Percentiles rank a stretch among this genome's conserved stretches.
Conservation (phyloP, 2,329 filamentous ascomycete species). For the Nothophaeocryptopus gaeumannii region DNA sequence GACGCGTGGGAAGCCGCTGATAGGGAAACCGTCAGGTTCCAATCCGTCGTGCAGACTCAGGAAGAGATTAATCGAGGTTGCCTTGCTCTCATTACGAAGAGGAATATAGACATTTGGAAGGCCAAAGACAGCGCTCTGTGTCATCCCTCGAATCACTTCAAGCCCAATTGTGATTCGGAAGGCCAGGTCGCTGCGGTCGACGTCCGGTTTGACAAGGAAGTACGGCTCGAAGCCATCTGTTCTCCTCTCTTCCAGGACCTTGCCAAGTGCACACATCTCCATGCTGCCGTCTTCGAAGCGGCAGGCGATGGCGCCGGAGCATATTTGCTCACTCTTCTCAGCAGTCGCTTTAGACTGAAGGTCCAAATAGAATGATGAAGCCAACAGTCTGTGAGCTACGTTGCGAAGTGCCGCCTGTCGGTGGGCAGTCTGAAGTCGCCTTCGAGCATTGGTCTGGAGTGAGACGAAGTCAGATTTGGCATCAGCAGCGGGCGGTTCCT, state of each 20-base stretch:
- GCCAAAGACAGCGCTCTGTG: constrained; percentile 30
- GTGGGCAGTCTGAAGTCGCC: constrained; percentile 29
- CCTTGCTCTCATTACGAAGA: constrained; percentile 31
- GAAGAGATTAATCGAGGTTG: constrained; percentile 35
- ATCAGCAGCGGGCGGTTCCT: constrained; percentile 35
- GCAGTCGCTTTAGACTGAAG: constrained; percentile 32
- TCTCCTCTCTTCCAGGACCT: constrained; percentile 27
- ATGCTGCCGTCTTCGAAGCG: constrained; percentile 35
- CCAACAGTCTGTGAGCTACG: constrained; percentile 36
- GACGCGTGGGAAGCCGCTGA: constrained; percentile 37
- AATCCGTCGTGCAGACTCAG: constrained; percentile 32
- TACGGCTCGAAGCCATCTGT: constrained; percentile 35
- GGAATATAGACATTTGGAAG: constrained; percentile 33
- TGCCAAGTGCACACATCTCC: constrained; percentile 34
- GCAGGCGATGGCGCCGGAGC: constrained; percentile 33
- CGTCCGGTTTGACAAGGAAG: constrained; percentile 32
- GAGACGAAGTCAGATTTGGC: constrained; percentile 35
- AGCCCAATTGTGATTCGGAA: constrained; percentile 28
- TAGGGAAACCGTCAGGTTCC: constrained; percentile 35
- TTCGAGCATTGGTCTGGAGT: constrained; percentile 34
- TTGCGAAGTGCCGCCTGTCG: constrained; percentile 31
- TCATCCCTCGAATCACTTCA: constrained; percentile 32
- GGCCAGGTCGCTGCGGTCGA: constrained; percentile 19
- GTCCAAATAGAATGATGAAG: constrained; percentile 41
- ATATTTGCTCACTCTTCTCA: constrained; percentile 33